Evolutionary conservation across 2,329 filamentous ascomycete species (phyloP), one percentile per base, ranked within the genome.

Genomic region (Alternaria brassicae): DNA sequence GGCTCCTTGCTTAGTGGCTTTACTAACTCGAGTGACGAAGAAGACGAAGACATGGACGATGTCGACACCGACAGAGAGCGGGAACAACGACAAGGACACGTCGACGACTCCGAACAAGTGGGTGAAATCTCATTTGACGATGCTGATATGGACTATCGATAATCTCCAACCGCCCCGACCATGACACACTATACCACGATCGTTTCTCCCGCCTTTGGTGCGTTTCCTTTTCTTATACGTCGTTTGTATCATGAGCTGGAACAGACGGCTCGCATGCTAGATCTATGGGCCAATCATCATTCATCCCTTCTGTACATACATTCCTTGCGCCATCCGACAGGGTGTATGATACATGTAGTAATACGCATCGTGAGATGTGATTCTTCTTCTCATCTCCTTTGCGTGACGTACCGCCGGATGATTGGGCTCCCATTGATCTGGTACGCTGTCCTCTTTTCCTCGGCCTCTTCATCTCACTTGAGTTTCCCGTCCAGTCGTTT

Each of bases 21-120:
- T 79, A 93, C 92, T 73, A 96, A 93, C 79, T 95, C 91, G 48
- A 97, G 93, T 72, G 93, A 97, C 69, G 94, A 97, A 78, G 95
- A 98, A 67, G 95, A 98, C 65, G 94, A 97, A 70, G 94, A 97
- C 63, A 91, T 92, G 80, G 92, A 96, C 61, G 91, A 92, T 58
- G 90, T 90, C 66, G 89, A 94, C 66, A 90, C 92, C 68, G 90
- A 92, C 62, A 86, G 77, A 74, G 86, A 60, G 48, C 57, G 77
- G 72, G 74, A 79, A 69, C 57, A 60, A 58, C 73, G 78, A 67
- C 75, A 76, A 61, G 77, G 79, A 61, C 74, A 80, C 65, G 81
- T 84, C 70, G 79, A 78, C 68, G 83, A 85, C 73, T 81, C 83
- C 74, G 86, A 89, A 80, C 86, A 88, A 86, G 86, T 89, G 82